These are phyloP conservation scores for Lactifluus hygrophoroides DNA, from an alignment of 768 basidiomycete genomes.

Conservation along the genomic window DNA sequence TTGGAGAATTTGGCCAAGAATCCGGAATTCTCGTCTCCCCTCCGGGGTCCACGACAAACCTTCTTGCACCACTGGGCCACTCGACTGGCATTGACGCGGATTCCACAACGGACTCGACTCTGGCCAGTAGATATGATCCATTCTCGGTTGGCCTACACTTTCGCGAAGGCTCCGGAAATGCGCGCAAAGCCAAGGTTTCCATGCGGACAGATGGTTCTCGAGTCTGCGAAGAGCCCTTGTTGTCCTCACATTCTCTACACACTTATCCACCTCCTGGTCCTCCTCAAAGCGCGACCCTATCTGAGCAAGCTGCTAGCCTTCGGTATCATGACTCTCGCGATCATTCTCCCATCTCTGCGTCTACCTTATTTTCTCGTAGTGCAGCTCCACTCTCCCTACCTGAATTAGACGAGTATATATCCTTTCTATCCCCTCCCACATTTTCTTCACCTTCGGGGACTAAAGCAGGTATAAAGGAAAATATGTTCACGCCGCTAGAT, in stretches of 20 bases:
- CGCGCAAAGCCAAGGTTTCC: conserved; percentile 11
- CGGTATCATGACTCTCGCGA: neutral
- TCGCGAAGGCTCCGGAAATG: conserved; percentile 20
- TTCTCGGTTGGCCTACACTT: conserved; percentile 12
- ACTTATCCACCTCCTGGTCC: conserved; percentile 12
- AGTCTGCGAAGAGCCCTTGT: conserved; percentile 3
- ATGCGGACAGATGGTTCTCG: neutral
- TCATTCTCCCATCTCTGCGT: conserved; percentile 12
- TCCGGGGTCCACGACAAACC: neutral
- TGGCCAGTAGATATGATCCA: neutral
- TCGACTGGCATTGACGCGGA: neutral
- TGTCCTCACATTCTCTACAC: neutral
- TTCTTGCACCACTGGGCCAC: neutral
- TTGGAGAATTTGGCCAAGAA: neutral
- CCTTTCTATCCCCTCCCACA: conserved; percentile 4
- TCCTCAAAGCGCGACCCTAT: neutral
- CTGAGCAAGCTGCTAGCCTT: neutral
- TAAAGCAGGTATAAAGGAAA: neutral
- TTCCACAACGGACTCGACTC: neutral
- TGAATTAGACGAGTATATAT: conserved; percentile 18
- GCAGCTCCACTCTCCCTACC: conserved; percentile 17
- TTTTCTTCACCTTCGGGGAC: conserved; percentile 6
- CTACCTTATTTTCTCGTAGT: conserved; percentile 10
- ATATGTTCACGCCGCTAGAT: conserved; percentile 60
- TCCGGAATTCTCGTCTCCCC: neutral